phyloP scores from a whole-genome alignment of 2,329 filamentous ascomycete genomes.

The Cordyceps tenuipes region DNA sequence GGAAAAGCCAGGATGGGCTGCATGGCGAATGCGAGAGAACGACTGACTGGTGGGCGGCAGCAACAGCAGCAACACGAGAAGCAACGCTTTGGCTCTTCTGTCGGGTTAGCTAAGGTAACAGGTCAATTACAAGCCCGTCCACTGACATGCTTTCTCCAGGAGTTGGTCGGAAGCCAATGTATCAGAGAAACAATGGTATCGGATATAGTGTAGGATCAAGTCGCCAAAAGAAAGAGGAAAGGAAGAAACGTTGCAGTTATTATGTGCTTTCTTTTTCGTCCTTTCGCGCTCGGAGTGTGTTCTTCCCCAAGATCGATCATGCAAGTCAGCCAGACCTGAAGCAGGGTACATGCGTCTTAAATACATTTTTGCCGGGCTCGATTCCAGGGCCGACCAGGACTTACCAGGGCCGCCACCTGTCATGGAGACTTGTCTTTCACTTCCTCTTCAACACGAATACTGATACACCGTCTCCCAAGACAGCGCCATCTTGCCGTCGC shows the following conservation, averaged over 20 bases:
- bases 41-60: too few species aligned
- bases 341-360: not conserved
- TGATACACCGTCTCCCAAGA: not conserved
- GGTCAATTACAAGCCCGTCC: not conserved
- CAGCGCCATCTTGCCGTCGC: not conserved
- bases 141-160: not conserved
- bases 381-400: not conserved
- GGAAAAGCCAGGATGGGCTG: too few species aligned
- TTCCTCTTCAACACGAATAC: not conserved
- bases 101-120: not conserved
- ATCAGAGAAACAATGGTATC: conserved; percentile 4
- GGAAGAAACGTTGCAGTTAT: not conserved
- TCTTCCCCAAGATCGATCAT: conserved; percentile 3
- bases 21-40: too few species aligned
- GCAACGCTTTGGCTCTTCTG: not conserved
- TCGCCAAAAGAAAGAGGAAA: not conserved
- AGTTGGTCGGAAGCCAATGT: not conserved
- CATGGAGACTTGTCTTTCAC: not conserved
- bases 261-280: not conserved
- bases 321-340: conserved; percentile 1
- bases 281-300: not conserved
- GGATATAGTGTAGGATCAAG: conserved; percentile 6
- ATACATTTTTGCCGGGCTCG: not conserved
- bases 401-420: not conserved
- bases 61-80: too few species aligned